Conservation (phyloP, 495 filamentous ascomycete species). For the Podospora pseudoanserina region DNA sequence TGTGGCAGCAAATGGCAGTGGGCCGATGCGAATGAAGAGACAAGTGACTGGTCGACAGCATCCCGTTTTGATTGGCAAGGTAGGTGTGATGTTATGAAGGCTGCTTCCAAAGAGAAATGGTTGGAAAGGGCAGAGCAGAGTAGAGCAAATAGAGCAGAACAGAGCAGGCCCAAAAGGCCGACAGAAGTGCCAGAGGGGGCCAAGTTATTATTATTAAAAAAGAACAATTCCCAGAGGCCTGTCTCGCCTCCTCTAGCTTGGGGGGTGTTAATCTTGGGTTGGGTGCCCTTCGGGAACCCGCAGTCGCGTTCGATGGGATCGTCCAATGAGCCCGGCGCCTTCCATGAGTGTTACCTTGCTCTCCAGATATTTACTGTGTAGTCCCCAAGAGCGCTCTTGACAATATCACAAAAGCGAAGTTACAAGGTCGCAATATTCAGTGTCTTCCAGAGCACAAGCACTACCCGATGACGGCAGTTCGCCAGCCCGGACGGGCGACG, state of each 20-base stretch:
- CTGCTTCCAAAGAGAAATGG: neutral
- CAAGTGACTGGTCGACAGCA: slow-evolving; percentile 2
- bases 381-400: neutral
- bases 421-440: slow-evolving; percentile 9
- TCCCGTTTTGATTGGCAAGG: neutral
- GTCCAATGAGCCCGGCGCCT: slow-evolving; percentile 2
- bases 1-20: neutral
- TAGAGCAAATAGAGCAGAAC: neutral
- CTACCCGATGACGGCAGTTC: slow-evolving; percentile 8
- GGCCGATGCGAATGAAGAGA: neutral
- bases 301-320: slow-evolving; percentile 1
- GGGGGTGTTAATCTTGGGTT: neutral
- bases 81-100: neutral
- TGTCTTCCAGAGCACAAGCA: neutral
- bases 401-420: slow-evolving; percentile 9
- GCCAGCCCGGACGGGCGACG: neutral
- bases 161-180: neutral
- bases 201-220: neutral
- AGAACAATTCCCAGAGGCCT: slow-evolving; percentile 1
- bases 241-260: slow-evolving; percentile 4
- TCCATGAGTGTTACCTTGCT: neutral
- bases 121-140: neutral
- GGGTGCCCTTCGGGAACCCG: neutral
- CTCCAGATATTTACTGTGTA: neutral
- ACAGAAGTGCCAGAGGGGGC: neutral